Conservation (phyloP, 441 rosid species). For the Erodium moschatum region DNA sequence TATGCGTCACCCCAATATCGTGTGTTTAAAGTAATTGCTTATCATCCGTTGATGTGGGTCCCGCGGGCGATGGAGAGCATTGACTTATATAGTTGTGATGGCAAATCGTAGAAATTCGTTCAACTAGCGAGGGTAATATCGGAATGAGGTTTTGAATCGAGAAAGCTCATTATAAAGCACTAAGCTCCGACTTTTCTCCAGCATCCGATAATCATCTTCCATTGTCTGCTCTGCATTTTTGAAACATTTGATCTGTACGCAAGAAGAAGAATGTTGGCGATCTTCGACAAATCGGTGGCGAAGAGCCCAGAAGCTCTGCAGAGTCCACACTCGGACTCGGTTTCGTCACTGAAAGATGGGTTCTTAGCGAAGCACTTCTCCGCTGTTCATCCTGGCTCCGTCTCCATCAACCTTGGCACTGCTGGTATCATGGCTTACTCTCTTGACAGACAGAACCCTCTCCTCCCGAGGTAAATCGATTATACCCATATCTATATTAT, state of each 20-base stretch:
- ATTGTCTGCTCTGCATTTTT: neutral
- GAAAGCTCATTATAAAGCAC: conserved; percentile 4
- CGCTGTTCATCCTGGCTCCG: conserved; percentile 41
- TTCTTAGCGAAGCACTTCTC: conserved; percentile 53
- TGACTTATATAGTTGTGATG: neutral
- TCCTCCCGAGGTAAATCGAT: conserved; percentile 57
- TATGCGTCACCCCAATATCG: neutral
- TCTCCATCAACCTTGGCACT: conserved; percentile 63
- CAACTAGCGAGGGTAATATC: conserved; percentile 15
- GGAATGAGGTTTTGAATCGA: neutral
- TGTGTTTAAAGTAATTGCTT: neutral
- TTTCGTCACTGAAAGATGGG: conserved; percentile 55
- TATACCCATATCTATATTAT: neutral
- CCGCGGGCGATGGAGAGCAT: neutral
- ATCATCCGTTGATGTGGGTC: neutral
- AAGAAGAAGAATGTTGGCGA: conserved; percentile 56
- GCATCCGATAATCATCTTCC: neutral
- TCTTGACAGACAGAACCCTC: conserved; percentile 60
- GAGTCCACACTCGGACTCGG: conserved; percentile 41
- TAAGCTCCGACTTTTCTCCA: neutral
- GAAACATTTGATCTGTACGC: neutral
- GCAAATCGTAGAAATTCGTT: conserved; percentile 1
- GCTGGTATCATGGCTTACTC: conserved; percentile 73
- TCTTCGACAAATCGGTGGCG: conserved; percentile 73
- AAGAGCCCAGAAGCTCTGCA: conserved; percentile 71